These are phyloP conservation scores for Carex cristatella DNA, from an alignment of 176 grass and related monocot species.

Conservation along the genomic window DNA sequence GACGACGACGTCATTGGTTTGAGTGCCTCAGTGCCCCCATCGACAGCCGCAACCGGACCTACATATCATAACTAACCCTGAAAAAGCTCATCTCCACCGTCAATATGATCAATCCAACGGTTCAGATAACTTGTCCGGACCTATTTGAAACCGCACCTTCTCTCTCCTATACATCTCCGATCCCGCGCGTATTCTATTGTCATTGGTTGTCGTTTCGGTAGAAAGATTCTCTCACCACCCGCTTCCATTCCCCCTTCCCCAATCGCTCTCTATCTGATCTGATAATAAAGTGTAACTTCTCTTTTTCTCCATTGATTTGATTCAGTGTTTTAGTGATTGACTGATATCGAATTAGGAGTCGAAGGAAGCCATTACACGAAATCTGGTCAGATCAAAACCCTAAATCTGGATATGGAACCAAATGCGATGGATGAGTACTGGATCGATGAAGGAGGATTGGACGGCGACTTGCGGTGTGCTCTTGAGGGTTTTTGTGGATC, in stretches of 20 bases:
- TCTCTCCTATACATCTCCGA: background rate
- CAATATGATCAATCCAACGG: background rate
- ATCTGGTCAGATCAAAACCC: background rate
- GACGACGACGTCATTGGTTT: constrained; percentile 22
- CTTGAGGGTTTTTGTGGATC: constrained; percentile 31
- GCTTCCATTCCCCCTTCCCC: background rate
- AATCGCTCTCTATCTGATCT: background rate
- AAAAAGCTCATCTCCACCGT: background rate
- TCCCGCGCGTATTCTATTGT: background rate
- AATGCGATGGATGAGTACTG: constrained; percentile 43
- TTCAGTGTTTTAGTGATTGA: background rate
- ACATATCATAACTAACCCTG: background rate
- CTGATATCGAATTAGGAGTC: background rate
- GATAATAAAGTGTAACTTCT: background rate
- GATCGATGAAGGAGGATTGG: constrained; percentile 32
- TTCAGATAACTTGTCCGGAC: background rate
- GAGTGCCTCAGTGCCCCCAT: background rate
- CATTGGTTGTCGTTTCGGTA: background rate
- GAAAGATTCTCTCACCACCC: background rate
- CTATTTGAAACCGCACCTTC: background rate
- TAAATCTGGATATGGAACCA: constrained; percentile 13
- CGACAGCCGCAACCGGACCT: background rate
- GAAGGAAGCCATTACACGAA: background rate
- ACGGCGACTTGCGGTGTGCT: constrained; percentile 35
- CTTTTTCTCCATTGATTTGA: background rate